These are phyloP conservation scores for Lanzia echinophila DNA, from an alignment of 2,329 filamentous ascomycete species.

Conservation along the genomic window DNA sequence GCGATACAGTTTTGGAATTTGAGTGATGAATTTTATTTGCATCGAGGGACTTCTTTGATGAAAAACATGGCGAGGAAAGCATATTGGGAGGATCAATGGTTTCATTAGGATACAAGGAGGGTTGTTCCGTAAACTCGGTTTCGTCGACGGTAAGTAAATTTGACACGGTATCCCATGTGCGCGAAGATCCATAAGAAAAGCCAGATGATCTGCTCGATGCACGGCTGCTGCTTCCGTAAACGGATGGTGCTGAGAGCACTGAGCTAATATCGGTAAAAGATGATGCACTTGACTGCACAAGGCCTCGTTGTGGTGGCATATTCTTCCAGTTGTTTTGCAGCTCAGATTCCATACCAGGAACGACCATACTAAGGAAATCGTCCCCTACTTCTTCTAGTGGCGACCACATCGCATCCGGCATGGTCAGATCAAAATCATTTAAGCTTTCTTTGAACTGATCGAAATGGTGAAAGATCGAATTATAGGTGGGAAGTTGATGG, in stretches of 20 bases:
- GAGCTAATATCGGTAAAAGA: constrained; percentile 11
- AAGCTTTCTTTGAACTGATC: neutral
- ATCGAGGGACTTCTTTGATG: neutral
- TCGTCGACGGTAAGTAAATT: constrained; percentile 6
- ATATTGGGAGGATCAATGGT: neutral
- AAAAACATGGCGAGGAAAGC: neutral
- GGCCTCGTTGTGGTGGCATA: neutral
- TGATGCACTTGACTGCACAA: neutral
- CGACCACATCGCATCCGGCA: neutral
- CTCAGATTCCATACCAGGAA: neutral
- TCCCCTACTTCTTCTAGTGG: neutral
- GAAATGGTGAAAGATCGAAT: neutral
- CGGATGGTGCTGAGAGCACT: constrained; percentile 5
- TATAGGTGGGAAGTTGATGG: neutral
- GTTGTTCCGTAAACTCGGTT: neutral
- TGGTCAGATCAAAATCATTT: neutral
- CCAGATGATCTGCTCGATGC: constrained; percentile 10
- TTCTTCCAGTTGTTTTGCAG: neutral
- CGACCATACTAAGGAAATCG: neutral
- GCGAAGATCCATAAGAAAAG: constrained; percentile 11
- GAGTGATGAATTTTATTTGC: neutral
- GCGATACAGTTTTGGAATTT: neutral
- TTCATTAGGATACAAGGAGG: neutral
- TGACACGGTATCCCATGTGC: constrained; percentile 17
- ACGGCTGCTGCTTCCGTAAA: neutral